Evolutionary conservation across 2,329 filamentous ascomycete genomes (phyloP).

Genomic region (Penicillium sclerotigenum): DNA sequence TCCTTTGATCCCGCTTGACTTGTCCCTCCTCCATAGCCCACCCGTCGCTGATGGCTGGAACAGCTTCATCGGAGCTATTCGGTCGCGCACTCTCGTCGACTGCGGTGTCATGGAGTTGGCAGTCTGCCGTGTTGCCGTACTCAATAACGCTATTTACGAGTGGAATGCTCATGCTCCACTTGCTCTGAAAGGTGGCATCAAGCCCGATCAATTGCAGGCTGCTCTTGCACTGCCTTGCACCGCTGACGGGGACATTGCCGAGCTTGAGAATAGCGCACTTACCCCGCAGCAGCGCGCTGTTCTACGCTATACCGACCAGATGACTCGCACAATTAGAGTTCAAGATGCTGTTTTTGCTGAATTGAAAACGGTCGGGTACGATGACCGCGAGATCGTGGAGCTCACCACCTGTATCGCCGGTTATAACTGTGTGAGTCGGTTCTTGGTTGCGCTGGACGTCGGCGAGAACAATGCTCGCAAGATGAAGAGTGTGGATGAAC

Average conservation of each 20-base stretch:
- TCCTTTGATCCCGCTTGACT: slow-evolving; percentile 70
- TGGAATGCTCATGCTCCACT: slow-evolving; percentile 78
- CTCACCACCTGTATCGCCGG: slow-evolving; percentile 79
- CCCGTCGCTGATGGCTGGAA: slow-evolving; percentile 70
- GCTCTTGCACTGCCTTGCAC: slow-evolving; percentile 54
- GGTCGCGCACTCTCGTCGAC: slow-evolving; percentile 49
- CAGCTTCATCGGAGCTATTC: slow-evolving; percentile 55
- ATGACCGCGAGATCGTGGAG: slow-evolving; percentile 74
- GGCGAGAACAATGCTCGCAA: slow-evolving; percentile 48
- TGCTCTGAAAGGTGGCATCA: slow-evolving; percentile 40
- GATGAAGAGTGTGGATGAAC: slow-evolving; percentile 66
- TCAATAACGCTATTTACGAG: slow-evolving; percentile 80
- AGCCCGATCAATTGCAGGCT: slow-evolving; percentile 48
- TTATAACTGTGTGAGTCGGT: slow-evolving; percentile 85
- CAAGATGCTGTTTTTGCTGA: slow-evolving; percentile 63
- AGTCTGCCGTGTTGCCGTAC: slow-evolving; percentile 74
- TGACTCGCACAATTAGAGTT: slow-evolving; percentile 72
- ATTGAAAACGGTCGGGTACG: slow-evolving; percentile 58
- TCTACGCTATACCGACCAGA: slow-evolving; percentile 73
- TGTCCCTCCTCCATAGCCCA: slow-evolving; percentile 71
- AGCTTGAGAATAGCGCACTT: slow-evolving; percentile 41
- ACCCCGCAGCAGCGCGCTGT: slow-evolving; percentile 64
- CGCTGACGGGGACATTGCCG: slow-evolving; percentile 25
- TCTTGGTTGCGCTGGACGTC: slow-evolving; percentile 76
- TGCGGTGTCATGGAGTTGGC: slow-evolving; percentile 66